Evolutionary conservation across 768 basidiomycete genomes (phyloP).

Genomic region (Collybia nuda): DNA sequence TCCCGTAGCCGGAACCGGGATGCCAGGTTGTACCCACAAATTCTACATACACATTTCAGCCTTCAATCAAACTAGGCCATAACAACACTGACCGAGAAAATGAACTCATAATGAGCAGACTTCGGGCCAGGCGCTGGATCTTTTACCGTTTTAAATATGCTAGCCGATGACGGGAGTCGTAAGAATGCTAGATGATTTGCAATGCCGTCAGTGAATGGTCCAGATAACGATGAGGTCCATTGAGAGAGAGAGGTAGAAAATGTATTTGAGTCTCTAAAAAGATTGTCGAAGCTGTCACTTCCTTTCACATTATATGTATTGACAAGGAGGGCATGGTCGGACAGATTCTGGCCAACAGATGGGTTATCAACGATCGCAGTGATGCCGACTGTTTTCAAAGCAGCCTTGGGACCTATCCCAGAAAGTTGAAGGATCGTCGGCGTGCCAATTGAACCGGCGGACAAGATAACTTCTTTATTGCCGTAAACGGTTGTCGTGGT

Average conservation of each 20-base stretch:
- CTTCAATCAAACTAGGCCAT: no score
- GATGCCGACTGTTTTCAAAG: background rate
- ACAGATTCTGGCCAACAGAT: background rate
- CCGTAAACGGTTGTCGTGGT: background rate
- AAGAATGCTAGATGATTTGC: conserved; percentile 17
- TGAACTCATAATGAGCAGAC: conserved; percentile 25
- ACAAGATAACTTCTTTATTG: conserved; percentile 7
- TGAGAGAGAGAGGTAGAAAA: conserved; percentile 6
- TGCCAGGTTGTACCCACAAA: conserved; percentile 9
- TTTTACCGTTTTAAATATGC: conserved; percentile 8
- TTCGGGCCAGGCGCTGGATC: conserved; percentile 23
- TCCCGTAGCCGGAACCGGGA: conserved; percentile 12
- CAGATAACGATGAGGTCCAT: conserved; percentile 22
- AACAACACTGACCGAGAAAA: conserved; percentile 9
- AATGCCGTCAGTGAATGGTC: conserved; percentile 21
- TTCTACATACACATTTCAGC: no score
- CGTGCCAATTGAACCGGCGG: conserved; percentile 8
- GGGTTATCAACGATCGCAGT: conserved; percentile 1
- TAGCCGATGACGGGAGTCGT: conserved; percentile 8
- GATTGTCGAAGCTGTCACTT: conserved; percentile 11
- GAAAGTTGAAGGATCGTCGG: conserved; percentile 7
- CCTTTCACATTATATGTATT: background rate
- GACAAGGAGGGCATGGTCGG: conserved; percentile 1
- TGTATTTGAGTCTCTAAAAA: conserved; percentile 17
- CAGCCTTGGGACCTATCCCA: background rate